phyloP scores from a whole-genome alignment of 2,329 filamentous ascomycete species.

The Pestalotiopsis sp. region DNA sequence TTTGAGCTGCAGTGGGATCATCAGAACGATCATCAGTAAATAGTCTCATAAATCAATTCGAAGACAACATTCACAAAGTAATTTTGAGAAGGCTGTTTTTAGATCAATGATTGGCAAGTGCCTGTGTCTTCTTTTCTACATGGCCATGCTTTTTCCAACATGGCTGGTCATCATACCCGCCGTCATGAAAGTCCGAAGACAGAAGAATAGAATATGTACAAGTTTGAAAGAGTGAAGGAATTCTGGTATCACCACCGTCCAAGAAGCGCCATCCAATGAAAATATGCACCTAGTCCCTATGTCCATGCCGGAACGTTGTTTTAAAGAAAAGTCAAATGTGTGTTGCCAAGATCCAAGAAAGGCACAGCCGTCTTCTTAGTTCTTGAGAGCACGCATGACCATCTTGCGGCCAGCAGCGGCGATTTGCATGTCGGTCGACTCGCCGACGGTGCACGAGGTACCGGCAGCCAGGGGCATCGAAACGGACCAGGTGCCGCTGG shows the following conservation, averaged over 20 bases:
- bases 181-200: neutral
- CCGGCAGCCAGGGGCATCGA: slow-evolving; percentile 44
- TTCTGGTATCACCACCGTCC: neutral
- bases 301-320: neutral
- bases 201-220: slow-evolving; percentile 1
- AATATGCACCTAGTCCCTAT: neutral
- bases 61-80: no score
- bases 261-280: neutral
- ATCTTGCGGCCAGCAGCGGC: neutral
- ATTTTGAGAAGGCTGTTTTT: no score
- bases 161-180: neutral
- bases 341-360: neutral
- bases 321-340: neutral
- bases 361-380: neutral
- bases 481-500: slow-evolving; percentile 51
- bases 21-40: no score
- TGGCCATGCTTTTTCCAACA: neutral
- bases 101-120: neutral
- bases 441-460: slow-evolving; percentile 45
- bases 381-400: neutral
- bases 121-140: neutral
- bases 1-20: no score
- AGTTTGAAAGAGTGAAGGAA: neutral
- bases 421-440: slow-evolving; percentile 37
- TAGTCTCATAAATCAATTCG: no score